phyloP scores from a whole-genome alignment of 106 monocot genomes.

The Allium sativum region DNA sequence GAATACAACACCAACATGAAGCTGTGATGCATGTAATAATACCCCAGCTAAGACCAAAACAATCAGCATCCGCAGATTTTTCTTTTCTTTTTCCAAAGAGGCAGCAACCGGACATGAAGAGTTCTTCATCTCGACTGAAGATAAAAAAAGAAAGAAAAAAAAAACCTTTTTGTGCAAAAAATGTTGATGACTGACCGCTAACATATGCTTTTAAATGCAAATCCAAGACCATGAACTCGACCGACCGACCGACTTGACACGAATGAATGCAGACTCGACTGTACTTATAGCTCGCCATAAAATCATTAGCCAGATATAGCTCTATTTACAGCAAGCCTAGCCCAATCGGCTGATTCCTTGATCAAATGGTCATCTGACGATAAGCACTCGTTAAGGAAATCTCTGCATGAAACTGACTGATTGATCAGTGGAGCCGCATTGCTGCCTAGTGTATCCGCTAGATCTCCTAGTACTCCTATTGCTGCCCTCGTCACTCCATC shows the following conservation, averaged over 20 bases:
- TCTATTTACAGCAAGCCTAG: conserved; percentile 59
- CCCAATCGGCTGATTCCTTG: conserved; percentile 95
- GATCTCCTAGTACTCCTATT: conserved; percentile 82
- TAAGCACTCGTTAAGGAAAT: conserved; percentile 78
- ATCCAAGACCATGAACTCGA: conserved; percentile 39
- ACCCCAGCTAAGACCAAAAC: too few species aligned
- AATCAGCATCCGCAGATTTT: too few species aligned
- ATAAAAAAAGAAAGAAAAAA: too few species aligned
- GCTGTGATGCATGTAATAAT: too few species aligned
- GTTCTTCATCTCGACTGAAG: too few species aligned
- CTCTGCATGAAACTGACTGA: conserved; percentile 73
- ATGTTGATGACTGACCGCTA: too few species aligned
- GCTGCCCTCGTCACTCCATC: conserved; percentile 77
- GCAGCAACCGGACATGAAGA: too few species aligned
- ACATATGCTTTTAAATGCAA: background rate
- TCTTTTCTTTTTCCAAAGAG: too few species aligned
- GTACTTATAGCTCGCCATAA: conserved; percentile 3
- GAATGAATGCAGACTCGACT: conserved; percentile 28
- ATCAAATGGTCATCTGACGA: conserved; percentile 79
- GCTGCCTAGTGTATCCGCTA: conserved; percentile 84
- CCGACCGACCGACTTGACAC: conserved; percentile 27
- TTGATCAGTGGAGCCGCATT: conserved; percentile 70
- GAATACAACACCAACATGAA: too few species aligned
- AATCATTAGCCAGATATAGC: conserved; percentile 74
- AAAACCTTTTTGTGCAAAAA: too few species aligned